These are phyloP conservation scores for Citrullus mucosospermus DNA, from an alignment of 306 rosid species.

Conservation along the genomic window DNA sequence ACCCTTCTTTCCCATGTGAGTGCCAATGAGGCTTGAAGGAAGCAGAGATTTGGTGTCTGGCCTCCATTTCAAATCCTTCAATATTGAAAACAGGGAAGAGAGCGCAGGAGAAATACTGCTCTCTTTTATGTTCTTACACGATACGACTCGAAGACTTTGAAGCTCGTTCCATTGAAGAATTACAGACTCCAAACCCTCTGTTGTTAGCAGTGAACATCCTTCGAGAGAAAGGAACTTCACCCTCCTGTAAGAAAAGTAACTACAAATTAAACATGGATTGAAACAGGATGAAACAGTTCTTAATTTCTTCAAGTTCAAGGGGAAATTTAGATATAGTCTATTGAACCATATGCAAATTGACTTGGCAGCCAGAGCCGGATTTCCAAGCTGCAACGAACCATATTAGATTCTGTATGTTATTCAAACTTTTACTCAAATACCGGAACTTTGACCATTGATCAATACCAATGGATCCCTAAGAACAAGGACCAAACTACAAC, in stretches of 20 bases:
- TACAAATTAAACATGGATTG: neutral
- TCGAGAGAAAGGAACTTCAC: constrained; percentile 49
- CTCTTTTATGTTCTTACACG: constrained; percentile 72
- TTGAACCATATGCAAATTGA: neutral
- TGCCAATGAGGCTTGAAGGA: constrained; percentile 35
- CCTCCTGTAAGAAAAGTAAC: constrained; percentile 40
- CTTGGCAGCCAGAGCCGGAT: neutral
- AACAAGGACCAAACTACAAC: neutral
- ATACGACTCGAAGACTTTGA: constrained; percentile 51
- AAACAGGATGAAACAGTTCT: neutral
- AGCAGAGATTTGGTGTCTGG: constrained; percentile 58
- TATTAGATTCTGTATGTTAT: neutral
- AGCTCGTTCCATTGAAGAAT: constrained; percentile 61
- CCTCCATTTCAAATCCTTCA: constrained; percentile 77
- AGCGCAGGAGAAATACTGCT: constrained; percentile 53
- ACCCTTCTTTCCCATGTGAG: constrained; percentile 67
- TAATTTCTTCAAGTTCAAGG: neutral
- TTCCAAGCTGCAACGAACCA: neutral
- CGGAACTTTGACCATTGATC: neutral
- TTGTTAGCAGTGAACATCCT: constrained; percentile 76
- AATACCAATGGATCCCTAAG: neutral
- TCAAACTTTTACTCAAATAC: neutral
- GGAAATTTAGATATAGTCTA: neutral
- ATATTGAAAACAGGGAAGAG: constrained; percentile 41
- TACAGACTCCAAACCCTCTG: constrained; percentile 59